phyloP scores from a whole-genome alignment of 2,329 filamentous ascomycete species.

The Hypoxylon sp. region DNA sequence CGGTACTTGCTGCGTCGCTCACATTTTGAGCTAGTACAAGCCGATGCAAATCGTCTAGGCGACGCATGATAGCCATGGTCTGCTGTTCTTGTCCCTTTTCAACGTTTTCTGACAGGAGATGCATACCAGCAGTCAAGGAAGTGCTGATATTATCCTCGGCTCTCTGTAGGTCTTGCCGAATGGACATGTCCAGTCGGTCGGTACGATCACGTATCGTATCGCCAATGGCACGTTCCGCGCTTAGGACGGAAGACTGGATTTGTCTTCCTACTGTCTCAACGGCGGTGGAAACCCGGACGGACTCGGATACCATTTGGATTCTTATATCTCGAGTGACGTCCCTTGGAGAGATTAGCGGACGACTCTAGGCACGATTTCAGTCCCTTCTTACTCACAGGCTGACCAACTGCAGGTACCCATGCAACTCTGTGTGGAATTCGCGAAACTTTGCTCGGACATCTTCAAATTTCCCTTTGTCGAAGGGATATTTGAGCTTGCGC shows the following conservation, averaged over 20 bases:
- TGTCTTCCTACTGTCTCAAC: constrained; percentile 6
- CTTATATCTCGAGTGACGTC: constrained; percentile 14
- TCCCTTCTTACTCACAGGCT: constrained; percentile 4
- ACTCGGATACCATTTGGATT: constrained; percentile 1
- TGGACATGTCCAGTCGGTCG: constrained; percentile 1
- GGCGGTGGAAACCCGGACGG: background rate
- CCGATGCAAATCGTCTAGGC: background rate
- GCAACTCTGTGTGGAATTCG: constrained; percentile 8
- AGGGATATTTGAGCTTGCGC: constrained; percentile 8
- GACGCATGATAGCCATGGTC: background rate
- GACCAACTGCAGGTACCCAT: constrained; percentile 10
- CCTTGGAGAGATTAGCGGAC: constrained; percentile 5
- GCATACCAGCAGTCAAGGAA: background rate
- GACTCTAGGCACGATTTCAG: background rate
- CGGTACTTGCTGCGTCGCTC: background rate
- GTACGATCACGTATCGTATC: background rate
- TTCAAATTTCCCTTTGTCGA: constrained; percentile 15
- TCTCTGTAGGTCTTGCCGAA: background rate
- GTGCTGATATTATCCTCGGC: background rate
- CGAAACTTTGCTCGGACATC: constrained; percentile 5
- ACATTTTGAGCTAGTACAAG: background rate
- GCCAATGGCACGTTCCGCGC: background rate
- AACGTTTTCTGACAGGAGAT: background rate
- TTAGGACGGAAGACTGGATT: constrained; percentile 9
- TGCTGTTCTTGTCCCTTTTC: background rate